Evolutionary conservation across 352 stramenopile species (phyloP), one percentile per base, ranked within the genome.

Genomic region (Globisporangium emineosum): DNA sequence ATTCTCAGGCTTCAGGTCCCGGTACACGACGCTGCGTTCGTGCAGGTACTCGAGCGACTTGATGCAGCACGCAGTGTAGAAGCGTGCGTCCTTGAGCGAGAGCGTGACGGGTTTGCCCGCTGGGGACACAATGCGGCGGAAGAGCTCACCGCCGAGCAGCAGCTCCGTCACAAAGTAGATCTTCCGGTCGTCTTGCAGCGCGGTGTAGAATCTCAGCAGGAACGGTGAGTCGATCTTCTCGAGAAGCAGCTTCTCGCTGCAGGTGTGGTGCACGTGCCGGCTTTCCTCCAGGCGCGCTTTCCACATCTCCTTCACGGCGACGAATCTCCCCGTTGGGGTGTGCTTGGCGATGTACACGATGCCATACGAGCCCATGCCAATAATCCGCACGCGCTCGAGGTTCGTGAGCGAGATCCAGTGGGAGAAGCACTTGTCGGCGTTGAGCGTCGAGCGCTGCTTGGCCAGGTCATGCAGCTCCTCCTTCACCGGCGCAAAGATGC

Each of bases 161-260:
- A 97, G 97, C 71, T 98, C 95, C 23, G 98, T 77, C 23, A 97
- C 91, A 17, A 98, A 76, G 69, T 97, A 98, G 9, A 98, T 68
- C 63, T 98, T 98, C 45, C 89, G 78, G 25, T 79, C 64, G 33
- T 83, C 92, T 70, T 98, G 92, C 63, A 97, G 94, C 8, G 91
- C 83, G 66, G 88, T 96, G 60, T 96, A 86, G 25, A 98, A 73
- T 68, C 89, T 95, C 66, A 97, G 91, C 40, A 98, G 88, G 70
- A 98, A 98, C n/a, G 88, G 85, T 71, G 98, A 91, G 64, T 91
- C 79, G 7, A 96, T 75, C 15, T 77, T 65, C 15, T 81, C 83
- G 3, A 98, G 66, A 13, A 98, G 79, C 60, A 84, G 81, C 25
- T 90, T 79, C 77, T 98, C 94, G 27, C 80, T 94, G 55, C 85